These are phyloP conservation scores for Chloranthus sessilifolius DNA, from an alignment of 164 flowering plant genomes.

Conservation along the genomic window DNA sequence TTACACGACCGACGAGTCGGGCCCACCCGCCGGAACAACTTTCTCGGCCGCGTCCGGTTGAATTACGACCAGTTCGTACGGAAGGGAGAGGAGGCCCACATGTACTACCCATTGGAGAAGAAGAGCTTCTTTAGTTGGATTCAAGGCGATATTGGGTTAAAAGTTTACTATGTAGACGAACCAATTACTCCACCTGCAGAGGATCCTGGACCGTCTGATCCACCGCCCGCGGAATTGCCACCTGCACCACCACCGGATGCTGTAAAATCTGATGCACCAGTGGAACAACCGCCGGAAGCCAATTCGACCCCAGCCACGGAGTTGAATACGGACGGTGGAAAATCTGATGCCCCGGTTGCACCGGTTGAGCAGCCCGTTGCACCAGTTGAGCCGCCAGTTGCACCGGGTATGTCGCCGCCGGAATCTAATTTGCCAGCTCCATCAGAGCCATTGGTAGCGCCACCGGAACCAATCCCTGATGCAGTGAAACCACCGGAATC, in stretches of 20 bases:
- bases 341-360: constrained; percentile 6
- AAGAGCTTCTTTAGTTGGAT: constrained; percentile 57
- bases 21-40: constrained; percentile 56
- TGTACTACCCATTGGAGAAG: constrained; percentile 65
- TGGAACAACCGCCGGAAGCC: neutral
- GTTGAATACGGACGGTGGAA: constrained; percentile 5
- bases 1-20: constrained; percentile 53
- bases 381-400: constrained; percentile 5
- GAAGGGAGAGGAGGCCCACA: constrained; percentile 79
- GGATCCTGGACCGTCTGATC: constrained; percentile 16
- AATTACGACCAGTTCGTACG: constrained; percentile 57
- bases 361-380: constrained; percentile 10
- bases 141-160: constrained; percentile 79
- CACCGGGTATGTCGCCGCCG: neutral
- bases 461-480: neutral
- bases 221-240: constrained; percentile 6
- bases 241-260: constrained; percentile 13
- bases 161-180: constrained; percentile 57
- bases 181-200: constrained; percentile 25
- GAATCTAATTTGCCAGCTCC: neutral
- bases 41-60: constrained; percentile 61
- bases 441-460: neutral
- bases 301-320: constrained; percentile 3
- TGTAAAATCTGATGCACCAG: constrained; percentile 3
- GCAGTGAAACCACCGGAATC: neutral